phyloP scores from a whole-genome alignment of 2,329 filamentous ascomycete species.

The Fusarium transvaalense region DNA sequence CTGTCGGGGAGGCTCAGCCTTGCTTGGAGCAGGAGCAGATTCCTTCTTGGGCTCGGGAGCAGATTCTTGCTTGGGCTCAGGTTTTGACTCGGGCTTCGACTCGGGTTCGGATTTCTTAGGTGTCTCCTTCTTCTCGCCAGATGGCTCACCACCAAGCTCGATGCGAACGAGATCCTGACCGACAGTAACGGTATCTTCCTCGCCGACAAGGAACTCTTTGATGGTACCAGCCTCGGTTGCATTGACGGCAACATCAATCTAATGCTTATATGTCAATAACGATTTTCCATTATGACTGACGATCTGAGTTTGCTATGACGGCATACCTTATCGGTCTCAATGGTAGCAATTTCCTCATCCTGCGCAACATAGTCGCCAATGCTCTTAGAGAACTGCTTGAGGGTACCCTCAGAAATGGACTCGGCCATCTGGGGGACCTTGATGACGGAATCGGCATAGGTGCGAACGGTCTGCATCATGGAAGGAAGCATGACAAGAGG shows the following conservation, averaged over 20 bases:
- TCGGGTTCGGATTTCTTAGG: constrained; percentile 50
- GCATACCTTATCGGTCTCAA: constrained; percentile 95
- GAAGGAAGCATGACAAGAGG: constrained; percentile 59
- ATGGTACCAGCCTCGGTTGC: constrained; percentile 90
- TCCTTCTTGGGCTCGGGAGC: constrained; percentile 54
- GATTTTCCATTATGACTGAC: neutral
- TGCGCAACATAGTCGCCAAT: constrained; percentile 93
- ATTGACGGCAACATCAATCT: constrained; percentile 98
- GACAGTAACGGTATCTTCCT: constrained; percentile 95
- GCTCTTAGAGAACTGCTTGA: constrained; percentile 95
- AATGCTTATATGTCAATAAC: constrained; percentile 19
- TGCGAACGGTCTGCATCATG: constrained; percentile 69
- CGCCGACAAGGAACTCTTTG: constrained; percentile 89
- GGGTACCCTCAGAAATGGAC: constrained; percentile 95
- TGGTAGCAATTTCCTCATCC: constrained; percentile 98
- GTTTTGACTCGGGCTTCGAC: constrained; percentile 54
- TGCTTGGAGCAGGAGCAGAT: constrained; percentile 44
- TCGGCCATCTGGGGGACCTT: constrained; percentile 99
- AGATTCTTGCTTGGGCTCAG: constrained; percentile 50
- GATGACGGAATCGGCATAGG: constrained; percentile 83
- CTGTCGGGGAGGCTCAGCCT: constrained; percentile 42
- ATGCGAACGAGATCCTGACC: constrained; percentile 91
- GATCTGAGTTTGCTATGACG: neutral
- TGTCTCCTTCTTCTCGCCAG: constrained; percentile 55
- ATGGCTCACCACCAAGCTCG: constrained; percentile 76